Evolutionary conservation across 305 asterid genomes (phyloP).

Genomic region (Fraxinus floribunda): DNA sequence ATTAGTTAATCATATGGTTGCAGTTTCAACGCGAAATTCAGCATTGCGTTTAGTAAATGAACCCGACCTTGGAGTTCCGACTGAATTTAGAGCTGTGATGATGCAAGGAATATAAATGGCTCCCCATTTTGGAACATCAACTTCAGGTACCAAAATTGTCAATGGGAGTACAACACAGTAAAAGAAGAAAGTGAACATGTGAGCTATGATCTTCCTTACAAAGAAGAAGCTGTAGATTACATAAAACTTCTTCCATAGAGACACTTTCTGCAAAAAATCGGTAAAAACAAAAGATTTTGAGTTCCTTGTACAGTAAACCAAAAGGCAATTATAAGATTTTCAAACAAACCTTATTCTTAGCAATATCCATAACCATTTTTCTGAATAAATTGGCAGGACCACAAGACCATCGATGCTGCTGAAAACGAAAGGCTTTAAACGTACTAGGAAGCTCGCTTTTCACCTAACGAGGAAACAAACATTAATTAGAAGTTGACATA

Average conservation of each 20-base stretch:
- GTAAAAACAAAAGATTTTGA: neutral
- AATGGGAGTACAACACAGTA: slow-evolving; percentile 78
- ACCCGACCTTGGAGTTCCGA: slow-evolving; percentile 75
- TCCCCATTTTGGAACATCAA: slow-evolving; percentile 90
- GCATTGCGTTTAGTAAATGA: neutral
- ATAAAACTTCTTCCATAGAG: slow-evolving; percentile 75
- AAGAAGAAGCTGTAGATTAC: no score
- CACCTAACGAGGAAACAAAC: slow-evolving; percentile 34
- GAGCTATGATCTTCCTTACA: slow-evolving; percentile 85
- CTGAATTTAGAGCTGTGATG: slow-evolving; percentile 74
- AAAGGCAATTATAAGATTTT: neutral
- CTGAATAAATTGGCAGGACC: slow-evolving; percentile 63
- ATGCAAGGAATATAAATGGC: slow-evolving; percentile 88
- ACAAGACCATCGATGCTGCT: slow-evolving; percentile 69
- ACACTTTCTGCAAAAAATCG: slow-evolving; percentile 57
- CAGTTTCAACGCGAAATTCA: neutral
- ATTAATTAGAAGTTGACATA: neutral
- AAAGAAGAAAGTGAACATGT: slow-evolving; percentile 84
- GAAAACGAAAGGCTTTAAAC: slow-evolving; percentile 58
- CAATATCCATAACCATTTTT: slow-evolving; percentile 56
- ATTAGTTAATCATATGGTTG: neutral
- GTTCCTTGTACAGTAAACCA: neutral
- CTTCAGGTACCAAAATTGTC: slow-evolving; percentile 79
- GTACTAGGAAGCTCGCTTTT: slow-evolving; percentile 71
- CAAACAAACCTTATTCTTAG: slow-evolving; percentile 40